phyloP scores from a whole-genome alignment of 139 green algal species.

The Chlorella sp. region DNA sequence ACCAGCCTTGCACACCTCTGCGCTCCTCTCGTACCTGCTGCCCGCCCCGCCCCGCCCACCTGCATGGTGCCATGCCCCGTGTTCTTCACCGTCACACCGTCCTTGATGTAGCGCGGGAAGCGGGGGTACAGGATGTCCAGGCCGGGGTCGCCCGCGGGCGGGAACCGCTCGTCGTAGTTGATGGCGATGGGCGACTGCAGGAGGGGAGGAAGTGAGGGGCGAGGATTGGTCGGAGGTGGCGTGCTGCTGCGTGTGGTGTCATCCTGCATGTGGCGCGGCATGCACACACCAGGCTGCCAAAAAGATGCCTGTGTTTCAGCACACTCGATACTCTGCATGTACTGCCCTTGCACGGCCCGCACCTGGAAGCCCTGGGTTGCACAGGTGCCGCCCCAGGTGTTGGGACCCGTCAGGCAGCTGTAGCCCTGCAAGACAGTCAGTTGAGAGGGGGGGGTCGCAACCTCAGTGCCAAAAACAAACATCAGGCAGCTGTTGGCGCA shows the following conservation, averaged over 20 bases:
- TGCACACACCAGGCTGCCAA: too few relatives aligned
- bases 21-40: background rate
- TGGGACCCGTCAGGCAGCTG: slow-evolving; percentile 20
- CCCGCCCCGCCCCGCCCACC: background rate
- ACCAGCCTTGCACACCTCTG: too few relatives aligned
- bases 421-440: slow-evolving; percentile 13
- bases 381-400: slow-evolving; percentile 14
- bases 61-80: slow-evolving; percentile 26
- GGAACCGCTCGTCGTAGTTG: slow-evolving; percentile 17
- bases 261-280: too few relatives aligned
- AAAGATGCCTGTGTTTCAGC: too few relatives aligned
- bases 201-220: too few relatives aligned
- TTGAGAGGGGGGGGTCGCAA: too few relatives aligned
- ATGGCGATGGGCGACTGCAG: slow-evolving; percentile 24
- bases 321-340: too few relatives aligned
- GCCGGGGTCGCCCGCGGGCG: background rate
- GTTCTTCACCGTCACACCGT: slow-evolving; percentile 19
- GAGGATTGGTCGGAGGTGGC: background rate
- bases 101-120: slow-evolving; percentile 36
- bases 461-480: too few relatives aligned
- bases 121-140: slow-evolving; percentile 13
- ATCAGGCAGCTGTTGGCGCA: too few relatives aligned
- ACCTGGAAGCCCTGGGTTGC: background rate
- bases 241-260: too few relatives aligned
- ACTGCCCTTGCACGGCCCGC: background rate